phyloP scores from a whole-genome alignment of 148 eudicot species.

The Rhododendron henanense region DNA sequence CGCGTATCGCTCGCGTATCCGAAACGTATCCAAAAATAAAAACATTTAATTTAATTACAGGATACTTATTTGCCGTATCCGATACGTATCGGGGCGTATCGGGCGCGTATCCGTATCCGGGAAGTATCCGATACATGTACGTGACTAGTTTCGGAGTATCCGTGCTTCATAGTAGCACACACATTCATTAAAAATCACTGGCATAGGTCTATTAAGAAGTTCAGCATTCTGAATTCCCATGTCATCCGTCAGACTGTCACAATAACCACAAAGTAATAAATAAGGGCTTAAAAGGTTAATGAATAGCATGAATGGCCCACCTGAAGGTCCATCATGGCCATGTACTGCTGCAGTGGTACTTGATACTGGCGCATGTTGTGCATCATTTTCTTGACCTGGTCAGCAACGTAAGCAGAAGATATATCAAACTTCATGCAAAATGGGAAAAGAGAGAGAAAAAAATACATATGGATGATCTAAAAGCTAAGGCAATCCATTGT shows the following conservation, averaged over 20 bases:
- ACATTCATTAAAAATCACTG: too few species aligned
- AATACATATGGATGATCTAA: too few species aligned
- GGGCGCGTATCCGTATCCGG: too few species aligned
- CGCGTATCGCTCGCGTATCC: too few species aligned
- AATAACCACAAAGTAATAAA: neutral
- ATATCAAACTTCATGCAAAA: neutral
- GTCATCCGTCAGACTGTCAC: neutral
- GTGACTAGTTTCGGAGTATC: too few species aligned
- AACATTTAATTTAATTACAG: too few species aligned
- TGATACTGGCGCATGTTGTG: conserved; percentile 82
- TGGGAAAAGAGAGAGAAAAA: neutral
- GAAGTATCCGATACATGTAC: too few species aligned
- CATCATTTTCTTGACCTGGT: conserved; percentile 88
- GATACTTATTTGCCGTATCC: too few species aligned
- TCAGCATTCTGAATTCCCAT: neutral
- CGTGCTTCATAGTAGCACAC: too few species aligned
- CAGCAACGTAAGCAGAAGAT: conserved; percentile 2
- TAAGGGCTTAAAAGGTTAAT: neutral
- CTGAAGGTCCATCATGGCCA: conserved; percentile 99
- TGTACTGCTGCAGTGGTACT: conserved; percentile 82
- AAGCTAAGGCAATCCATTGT: neutral
- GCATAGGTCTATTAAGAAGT: neutral
- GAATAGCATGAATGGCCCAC: conserved; percentile 27
- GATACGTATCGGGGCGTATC: too few species aligned
- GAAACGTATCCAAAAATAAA: too few species aligned